These are phyloP conservation scores for Lachnellula occidentalis DNA, from an alignment of 2,329 filamentous ascomycete genomes.

Conservation along the genomic window DNA sequence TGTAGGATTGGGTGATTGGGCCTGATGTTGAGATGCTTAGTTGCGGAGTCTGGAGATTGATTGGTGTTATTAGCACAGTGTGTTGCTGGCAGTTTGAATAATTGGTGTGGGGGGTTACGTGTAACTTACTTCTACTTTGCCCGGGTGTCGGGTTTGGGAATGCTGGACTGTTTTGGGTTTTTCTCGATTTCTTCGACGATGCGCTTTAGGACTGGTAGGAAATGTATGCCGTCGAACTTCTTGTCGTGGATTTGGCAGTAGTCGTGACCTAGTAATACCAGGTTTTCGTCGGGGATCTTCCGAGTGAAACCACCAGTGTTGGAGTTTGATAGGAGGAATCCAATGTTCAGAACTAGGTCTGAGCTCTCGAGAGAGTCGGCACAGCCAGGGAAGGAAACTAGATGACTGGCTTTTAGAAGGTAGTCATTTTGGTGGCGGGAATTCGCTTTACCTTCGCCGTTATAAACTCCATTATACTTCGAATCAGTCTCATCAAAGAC, in stretches of 20 bases:
- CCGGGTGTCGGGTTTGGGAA: constrained; percentile 7
- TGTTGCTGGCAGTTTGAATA: too few species aligned
- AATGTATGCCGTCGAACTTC: constrained; percentile 39
- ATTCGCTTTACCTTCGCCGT: constrained; percentile 34
- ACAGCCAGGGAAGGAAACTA: constrained; percentile 25
- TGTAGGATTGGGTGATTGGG: constrained; percentile 42
- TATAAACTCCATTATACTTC: constrained; percentile 46
- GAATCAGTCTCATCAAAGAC: constrained; percentile 42
- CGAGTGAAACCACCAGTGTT: constrained; percentile 39
- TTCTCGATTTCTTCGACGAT: constrained; percentile 40
- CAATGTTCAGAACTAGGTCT: constrained; percentile 43
- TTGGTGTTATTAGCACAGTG: neutral
- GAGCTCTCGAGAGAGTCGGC: constrained; percentile 36
- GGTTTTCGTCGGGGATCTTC: constrained; percentile 29
- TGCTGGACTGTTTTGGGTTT: constrained; percentile 9
- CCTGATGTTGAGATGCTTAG: constrained; percentile 23
- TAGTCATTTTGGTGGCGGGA: neutral
- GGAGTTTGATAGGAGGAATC: constrained; percentile 41
- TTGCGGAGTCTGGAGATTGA: constrained; percentile 9
- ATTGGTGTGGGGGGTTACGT: neutral
- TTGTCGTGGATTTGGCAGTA: constrained; percentile 22
- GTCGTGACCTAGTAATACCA: constrained; percentile 18
- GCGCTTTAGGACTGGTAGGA: constrained; percentile 70
- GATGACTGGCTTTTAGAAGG: neutral
- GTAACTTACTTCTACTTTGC: constrained; percentile 11